Evolutionary conservation across 2,329 filamentous ascomycete species (phyloP).

Genomic region (Fusarium albosuccineum): DNA sequence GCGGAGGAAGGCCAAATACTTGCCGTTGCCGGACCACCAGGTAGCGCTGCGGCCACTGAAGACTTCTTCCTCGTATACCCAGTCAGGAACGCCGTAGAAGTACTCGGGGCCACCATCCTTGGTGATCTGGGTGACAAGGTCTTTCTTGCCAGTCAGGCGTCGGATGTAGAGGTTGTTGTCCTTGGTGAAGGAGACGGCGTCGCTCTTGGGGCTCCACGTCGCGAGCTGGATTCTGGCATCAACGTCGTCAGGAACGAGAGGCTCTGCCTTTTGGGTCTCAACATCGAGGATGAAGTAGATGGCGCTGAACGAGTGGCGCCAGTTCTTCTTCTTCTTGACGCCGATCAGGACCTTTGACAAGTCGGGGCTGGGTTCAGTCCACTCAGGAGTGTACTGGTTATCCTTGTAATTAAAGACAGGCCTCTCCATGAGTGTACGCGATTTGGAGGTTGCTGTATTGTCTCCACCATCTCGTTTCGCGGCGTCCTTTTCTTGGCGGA

Average conservation of each 20-base stretch:
- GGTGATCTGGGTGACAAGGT: conserved; percentile 77
- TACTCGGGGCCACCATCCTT: conserved; percentile 87
- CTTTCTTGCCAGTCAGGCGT: conserved; percentile 64
- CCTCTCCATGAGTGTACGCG: conserved; percentile 81
- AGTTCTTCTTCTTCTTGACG: conserved; percentile 79
- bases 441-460: conserved; percentile 55
- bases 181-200: conserved; percentile 89
- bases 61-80: conserved; percentile 84
- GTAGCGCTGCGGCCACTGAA: conserved; percentile 84
- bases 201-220: conserved; percentile 87
- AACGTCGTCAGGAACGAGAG: conserved; percentile 78
- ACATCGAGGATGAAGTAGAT: conserved; percentile 96
- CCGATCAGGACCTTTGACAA: conserved; percentile 88
- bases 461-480: conserved; percentile 51
- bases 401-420: conserved; percentile 71
- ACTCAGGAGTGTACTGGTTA: conserved; percentile 66
- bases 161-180: conserved; percentile 93
- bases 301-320: conserved; percentile 90
- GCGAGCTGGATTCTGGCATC: conserved; percentile 82
- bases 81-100: conserved; percentile 97
- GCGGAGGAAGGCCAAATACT: conserved; percentile 89
- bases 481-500: conserved; percentile 64
- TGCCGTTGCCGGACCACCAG: conserved; percentile 95
- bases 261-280: conserved; percentile 78
- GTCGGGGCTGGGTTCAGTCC: conserved; percentile 82